phyloP scores from a whole-genome alignment of 2,329 filamentous ascomycete species.

The Fusarium hostae region DNA sequence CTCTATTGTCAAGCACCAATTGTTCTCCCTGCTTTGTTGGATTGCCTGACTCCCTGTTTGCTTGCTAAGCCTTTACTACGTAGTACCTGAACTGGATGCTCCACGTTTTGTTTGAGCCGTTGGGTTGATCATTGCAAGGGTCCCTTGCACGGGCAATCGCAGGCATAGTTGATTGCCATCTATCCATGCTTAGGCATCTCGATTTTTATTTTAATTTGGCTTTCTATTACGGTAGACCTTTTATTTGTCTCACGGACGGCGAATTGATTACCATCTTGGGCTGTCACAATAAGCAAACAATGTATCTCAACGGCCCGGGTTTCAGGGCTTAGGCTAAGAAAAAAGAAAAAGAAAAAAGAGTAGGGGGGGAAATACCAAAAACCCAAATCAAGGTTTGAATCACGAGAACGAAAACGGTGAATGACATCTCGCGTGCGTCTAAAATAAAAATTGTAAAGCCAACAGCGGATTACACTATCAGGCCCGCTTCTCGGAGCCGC shows the following conservation, averaged over 20 bases:
- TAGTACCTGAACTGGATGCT: not conserved
- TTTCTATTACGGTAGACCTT: not conserved
- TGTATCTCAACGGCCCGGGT: not conserved
- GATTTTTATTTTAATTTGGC: not conserved
- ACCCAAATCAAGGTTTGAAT: constrained; percentile 8
- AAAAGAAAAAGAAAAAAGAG: not conserved
- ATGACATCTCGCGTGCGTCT: constrained; percentile 13
- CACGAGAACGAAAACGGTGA: constrained; percentile 10
- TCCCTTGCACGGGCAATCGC: constrained; percentile 7
- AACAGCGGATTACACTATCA: not conserved
- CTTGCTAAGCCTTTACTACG: constrained; percentile 33
- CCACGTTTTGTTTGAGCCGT: constrained; percentile 25
- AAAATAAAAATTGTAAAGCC: constrained; percentile 1
- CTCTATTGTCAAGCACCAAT: constrained; percentile 40
- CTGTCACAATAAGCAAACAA: not conserved
- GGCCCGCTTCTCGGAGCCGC: constrained; percentile 17
- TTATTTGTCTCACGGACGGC: not conserved
- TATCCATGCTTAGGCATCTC: not conserved
- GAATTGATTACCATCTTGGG: constrained; percentile 12
- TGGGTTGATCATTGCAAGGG: constrained; percentile 20
- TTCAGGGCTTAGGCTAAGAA: not conserved
- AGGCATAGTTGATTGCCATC: not conserved
- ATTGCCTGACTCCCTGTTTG: constrained; percentile 3
- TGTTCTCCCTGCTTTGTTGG: constrained; percentile 21
- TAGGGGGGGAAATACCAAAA: not conserved